These are phyloP conservation scores for Paecilomyces variotii DNA, from an alignment of 2,329 filamentous ascomycete genomes.

Conservation along the genomic window DNA sequence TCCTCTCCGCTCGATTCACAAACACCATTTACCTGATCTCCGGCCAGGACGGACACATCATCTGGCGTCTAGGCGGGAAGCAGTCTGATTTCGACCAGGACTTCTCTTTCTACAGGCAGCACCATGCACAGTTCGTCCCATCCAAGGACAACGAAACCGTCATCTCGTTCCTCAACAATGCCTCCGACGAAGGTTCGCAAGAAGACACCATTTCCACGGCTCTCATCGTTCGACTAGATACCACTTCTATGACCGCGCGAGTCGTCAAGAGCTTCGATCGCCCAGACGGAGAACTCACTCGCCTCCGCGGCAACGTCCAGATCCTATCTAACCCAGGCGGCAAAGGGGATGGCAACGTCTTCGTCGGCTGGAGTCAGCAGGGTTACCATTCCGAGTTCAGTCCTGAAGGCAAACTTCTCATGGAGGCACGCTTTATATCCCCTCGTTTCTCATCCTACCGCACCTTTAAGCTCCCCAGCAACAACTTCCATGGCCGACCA, in stretches of 20 bases:
- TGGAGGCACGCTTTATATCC: constrained; percentile 29
- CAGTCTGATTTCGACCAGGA: constrained; percentile 23
- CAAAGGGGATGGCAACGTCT: constrained; percentile 18
- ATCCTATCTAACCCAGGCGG: constrained; percentile 21
- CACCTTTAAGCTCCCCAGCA: constrained; percentile 24
- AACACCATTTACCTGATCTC: constrained; percentile 33
- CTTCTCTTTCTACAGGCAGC: constrained; percentile 30
- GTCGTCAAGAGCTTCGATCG: constrained; percentile 22
- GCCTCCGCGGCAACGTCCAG: constrained; percentile 29
- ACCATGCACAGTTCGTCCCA: constrained; percentile 28
- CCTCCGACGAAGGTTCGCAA: constrained; percentile 20
- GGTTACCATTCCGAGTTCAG: constrained; percentile 30
- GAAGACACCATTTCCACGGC: constrained; percentile 22
- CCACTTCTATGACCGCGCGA: constrained; percentile 18
- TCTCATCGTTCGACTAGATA: constrained; percentile 25
- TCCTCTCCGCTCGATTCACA: constrained; percentile 32
- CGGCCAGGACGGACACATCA: constrained; percentile 25
- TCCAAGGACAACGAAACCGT: constrained; percentile 21
- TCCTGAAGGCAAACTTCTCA: constrained; percentile 24
- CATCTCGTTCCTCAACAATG: constrained; percentile 29
- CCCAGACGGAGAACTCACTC: constrained; percentile 26
- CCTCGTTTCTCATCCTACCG: constrained; percentile 32
- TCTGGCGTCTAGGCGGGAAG: constrained; percentile 33
- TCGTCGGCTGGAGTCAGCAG: constrained; percentile 29
- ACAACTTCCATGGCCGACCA: constrained; percentile 28